Percentiles rank a stretch among this genome's conserved stretches.
Conservation (phyloP, 2,329 filamentous ascomycete genomes). For the Xylariaceae sp. region DNA sequence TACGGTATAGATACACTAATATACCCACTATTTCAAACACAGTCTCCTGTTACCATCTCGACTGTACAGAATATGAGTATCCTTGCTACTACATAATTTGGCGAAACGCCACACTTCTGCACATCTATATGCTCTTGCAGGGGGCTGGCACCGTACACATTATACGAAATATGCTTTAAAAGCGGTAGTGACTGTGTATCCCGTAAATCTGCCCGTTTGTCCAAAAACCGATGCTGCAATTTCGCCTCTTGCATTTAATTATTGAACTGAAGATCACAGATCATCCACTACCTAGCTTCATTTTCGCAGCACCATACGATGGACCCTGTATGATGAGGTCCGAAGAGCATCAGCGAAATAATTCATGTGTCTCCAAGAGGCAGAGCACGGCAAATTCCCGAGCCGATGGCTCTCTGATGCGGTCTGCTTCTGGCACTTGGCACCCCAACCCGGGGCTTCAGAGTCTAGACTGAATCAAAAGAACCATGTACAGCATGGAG, state of each 20-base stretch:
- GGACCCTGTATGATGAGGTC: conserved; percentile 13
- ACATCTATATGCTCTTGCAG: not conserved
- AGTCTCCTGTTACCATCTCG: no score
- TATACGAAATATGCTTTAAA: conserved; percentile 5
- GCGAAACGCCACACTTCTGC: conserved; percentile 10
- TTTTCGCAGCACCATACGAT: conserved; percentile 2
- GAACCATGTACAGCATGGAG: conserved; percentile 36
- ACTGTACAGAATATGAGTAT: no score
- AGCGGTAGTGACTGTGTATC: not conserved
- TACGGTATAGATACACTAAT: no score
- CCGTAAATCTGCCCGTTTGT: no score
- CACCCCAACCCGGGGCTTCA: conserved; percentile 10
- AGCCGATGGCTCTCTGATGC: conserved; percentile 38
- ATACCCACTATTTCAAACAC: no score
- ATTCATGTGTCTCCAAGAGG: conserved; percentile 21
- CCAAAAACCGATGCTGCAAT: no score
- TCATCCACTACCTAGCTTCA: not conserved
- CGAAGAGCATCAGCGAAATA: conserved; percentile 27
- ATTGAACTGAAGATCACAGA: not conserved
- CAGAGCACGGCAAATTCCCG: conserved; percentile 35
- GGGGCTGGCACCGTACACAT: not conserved
- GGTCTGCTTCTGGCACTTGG: conserved; percentile 26
- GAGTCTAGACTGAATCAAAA: conserved; percentile 1
- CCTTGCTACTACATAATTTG: no score
- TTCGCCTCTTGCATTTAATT: no score